phyloP scores from a whole-genome alignment of 2,329 filamentous ascomycete species.

The Aspergillus niger region DNA sequence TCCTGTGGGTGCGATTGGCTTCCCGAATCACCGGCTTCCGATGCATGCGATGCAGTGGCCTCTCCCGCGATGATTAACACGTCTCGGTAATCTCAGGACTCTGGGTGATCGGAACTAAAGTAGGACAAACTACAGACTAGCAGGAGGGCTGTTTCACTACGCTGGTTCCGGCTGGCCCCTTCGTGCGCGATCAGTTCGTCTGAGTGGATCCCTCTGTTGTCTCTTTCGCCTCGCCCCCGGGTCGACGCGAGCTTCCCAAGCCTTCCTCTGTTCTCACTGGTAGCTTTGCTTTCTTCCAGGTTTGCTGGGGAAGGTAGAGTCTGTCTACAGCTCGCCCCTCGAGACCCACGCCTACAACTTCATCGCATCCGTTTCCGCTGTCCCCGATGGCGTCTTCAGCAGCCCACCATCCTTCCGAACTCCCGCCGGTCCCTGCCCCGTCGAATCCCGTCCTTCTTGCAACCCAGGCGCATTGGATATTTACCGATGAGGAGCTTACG shows the following conservation, averaged over 20 bases:
- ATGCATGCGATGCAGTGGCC: slow-evolving; percentile 26
- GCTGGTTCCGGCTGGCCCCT: neutral
- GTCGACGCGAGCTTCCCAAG: neutral
- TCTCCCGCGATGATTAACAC: slow-evolving; percentile 19
- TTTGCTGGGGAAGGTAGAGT: too few species aligned
- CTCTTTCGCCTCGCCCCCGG: neutral
- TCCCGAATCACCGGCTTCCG: slow-evolving; percentile 5
- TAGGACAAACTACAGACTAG: neutral
- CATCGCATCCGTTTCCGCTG: neutral
- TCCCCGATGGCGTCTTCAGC: slow-evolving; percentile 32
- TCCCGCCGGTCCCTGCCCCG: slow-evolving; percentile 37
- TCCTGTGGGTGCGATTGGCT: slow-evolving; percentile 12
- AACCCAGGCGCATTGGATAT: slow-evolving; percentile 79
- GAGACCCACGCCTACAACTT: neutral
- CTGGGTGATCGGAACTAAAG: neutral
- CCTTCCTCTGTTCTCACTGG: neutral
- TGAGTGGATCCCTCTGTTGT: neutral
- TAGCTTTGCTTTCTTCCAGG: neutral
- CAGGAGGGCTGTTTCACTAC: neutral
- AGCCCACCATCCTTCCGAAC: slow-evolving; percentile 26
- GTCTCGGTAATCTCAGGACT: slow-evolving; percentile 5
- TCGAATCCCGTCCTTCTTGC: slow-evolving; percentile 55
- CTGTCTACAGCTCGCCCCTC: too few species aligned
- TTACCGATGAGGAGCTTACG: slow-evolving; percentile 77
- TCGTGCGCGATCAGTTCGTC: neutral